Evolutionary conservation across 352 stramenopile species (phyloP), one percentile per base, ranked within the genome.

Genomic region (Aphanomyces astaci): DNA sequence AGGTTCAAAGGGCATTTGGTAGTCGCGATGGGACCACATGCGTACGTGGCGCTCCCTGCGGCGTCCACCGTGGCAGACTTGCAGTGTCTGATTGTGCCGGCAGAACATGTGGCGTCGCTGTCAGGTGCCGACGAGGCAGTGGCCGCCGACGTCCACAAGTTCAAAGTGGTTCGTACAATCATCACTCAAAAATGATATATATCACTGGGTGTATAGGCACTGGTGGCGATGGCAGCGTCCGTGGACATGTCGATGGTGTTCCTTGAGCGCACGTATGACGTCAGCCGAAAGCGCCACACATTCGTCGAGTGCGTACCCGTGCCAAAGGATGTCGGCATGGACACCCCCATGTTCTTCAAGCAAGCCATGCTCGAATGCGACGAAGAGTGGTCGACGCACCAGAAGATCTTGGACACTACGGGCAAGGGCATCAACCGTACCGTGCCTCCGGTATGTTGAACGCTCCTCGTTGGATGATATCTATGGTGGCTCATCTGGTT

Each of bases 291-390:
- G 48, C 76, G 79, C 10, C 86, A 94, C 30, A 93, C 83, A 2
- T 36, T 79, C 39, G 87, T 93, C 45, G 84, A 92, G 63, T 94
- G 86, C 63, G 88, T 94, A 64, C 84, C 86, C 5, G 78, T 94
- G 24, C 79, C 84, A 0, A 75, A 70, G 10, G 76, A 86, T 1
- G 39, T 93, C 30, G 84, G 77, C 4, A 45, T 81, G 24, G 83
- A 92, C 64, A 81, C 76, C 27, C 82, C 86, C 22, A 55, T 94
- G 57, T 92, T 88, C 49, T 92, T 94, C 64, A 92, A 90, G 73
- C 86, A 94, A 64, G 86, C 91, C 51, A 73, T 94, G 10, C 71
- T 87, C 74, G 79, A 92, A 30, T 82, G 77, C 2, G 78, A 90
- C 65, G 78, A 83, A 43, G 86, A 92, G 64, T 94, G 84, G 84